Conservation (phyloP, 305 asterid genomes). For the Solanum aculeatissimum region DNA sequence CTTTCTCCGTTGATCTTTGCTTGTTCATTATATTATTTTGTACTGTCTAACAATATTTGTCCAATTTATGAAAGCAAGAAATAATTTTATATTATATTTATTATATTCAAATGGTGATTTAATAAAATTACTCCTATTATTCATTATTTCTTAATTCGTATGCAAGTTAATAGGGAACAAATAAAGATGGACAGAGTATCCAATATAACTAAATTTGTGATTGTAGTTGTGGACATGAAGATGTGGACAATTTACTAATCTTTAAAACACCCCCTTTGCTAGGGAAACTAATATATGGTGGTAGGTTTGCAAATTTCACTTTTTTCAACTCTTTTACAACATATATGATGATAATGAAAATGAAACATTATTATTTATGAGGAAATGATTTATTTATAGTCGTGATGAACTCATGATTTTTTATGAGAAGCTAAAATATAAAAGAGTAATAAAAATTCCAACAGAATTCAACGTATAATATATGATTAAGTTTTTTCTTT, state of each 20-base stretch:
- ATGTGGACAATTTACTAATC: not conserved
- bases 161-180: no score
- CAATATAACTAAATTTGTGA: not conserved
- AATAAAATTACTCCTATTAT: no score
- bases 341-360: not conserved
- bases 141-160: accelerated
- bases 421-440: not conserved
- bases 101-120: no score
- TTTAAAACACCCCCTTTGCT: not conserved
- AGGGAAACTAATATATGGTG: not conserved
- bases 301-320: not conserved
- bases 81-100: no score
- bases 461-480: not conserved
- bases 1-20: no score
- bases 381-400: not conserved
- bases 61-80: no score
- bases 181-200: no score
- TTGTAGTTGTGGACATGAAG: not conserved
- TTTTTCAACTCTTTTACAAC: not conserved
- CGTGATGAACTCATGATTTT: not conserved
- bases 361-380: not conserved
- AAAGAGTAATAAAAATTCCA: no score
- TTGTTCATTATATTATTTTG: no score
- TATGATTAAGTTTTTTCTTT: no score
- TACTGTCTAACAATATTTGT: no score